Percentiles rank a stretch among this genome's conserved stretches.
These are phyloP conservation scores for Entomortierella chlamydospora DNA, from an alignment of 192 early-diverging fungal species.

Conservation along the genomic window DNA sequence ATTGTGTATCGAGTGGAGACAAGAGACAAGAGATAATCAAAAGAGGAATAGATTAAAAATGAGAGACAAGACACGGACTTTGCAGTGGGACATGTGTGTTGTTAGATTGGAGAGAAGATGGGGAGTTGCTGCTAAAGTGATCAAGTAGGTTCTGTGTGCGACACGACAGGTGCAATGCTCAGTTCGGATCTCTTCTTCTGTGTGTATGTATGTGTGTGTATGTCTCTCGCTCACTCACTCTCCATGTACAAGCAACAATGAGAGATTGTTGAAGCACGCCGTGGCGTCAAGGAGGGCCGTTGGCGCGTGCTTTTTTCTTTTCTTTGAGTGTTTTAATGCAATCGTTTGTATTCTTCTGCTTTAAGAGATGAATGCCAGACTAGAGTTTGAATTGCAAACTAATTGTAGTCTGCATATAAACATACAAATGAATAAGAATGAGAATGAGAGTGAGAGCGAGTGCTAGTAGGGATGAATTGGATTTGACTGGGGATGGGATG, in stretches of 20 bases:
- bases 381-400: neutral
- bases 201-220: neutral
- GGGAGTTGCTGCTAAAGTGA: neutral
- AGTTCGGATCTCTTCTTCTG: neutral
- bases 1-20: too few species aligned
- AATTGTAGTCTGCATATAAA: neutral
- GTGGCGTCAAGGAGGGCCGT: neutral
- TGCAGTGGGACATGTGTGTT: neutral
- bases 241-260: neutral
- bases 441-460: neutral
- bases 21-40: too few species aligned
- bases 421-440: neutral
- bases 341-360: neutral
- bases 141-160: slow-evolving; percentile 6
- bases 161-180: neutral
- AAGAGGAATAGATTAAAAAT: too few species aligned
- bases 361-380: neutral
- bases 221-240: neutral
- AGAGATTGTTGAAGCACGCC: neutral
- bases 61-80: too few species aligned
- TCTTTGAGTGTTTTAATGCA: too few species aligned
- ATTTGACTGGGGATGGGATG: too few species aligned
- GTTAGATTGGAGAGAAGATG: neutral
- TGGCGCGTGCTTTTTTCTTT: slow-evolving; percentile 10
- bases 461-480: too few species aligned